Conservation (phyloP, 2,329 filamentous ascomycete genomes). For the Sordariomycetes sp. region DNA sequence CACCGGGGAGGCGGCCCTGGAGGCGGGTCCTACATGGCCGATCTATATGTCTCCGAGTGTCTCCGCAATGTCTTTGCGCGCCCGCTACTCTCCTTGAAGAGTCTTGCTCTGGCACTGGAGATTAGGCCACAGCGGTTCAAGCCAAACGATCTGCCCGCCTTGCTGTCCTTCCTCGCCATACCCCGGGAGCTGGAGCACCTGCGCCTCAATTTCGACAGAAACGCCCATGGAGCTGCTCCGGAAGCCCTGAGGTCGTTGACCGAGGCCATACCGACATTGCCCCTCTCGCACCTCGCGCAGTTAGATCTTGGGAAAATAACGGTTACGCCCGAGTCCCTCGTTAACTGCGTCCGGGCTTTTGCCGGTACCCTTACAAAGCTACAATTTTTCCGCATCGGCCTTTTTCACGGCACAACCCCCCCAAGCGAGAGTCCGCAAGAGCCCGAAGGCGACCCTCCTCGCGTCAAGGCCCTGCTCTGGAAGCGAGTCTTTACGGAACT, state of each 20-base stretch:
- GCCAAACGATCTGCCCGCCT: neutral
- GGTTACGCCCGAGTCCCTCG: neutral
- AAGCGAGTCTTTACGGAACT: neutral
- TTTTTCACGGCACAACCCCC: neutral
- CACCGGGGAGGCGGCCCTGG: neutral
- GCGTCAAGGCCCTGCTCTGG: neutral
- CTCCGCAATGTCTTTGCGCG: neutral
- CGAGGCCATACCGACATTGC: neutral
- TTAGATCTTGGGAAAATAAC: constrained; percentile 3
- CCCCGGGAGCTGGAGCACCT: constrained; percentile 1
- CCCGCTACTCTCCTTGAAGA: neutral
- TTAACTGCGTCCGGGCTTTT: neutral
- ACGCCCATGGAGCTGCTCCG: neutral
- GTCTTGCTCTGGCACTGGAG: neutral
- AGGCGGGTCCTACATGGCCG: neutral
- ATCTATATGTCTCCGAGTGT: neutral
- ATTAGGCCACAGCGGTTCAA: neutral
- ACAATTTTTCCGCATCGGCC: neutral
- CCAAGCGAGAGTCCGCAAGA: neutral
- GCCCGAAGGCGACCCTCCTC: neutral
- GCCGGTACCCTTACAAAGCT: neutral
- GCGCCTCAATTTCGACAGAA: constrained; percentile 2
- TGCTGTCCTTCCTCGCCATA: neutral
- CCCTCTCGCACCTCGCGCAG: neutral
- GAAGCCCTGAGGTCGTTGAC: neutral